Evolutionary conservation across 1,139 yeast species (phyloP).

Genomic region (Lodderomyces orthopsilosis): DNA sequence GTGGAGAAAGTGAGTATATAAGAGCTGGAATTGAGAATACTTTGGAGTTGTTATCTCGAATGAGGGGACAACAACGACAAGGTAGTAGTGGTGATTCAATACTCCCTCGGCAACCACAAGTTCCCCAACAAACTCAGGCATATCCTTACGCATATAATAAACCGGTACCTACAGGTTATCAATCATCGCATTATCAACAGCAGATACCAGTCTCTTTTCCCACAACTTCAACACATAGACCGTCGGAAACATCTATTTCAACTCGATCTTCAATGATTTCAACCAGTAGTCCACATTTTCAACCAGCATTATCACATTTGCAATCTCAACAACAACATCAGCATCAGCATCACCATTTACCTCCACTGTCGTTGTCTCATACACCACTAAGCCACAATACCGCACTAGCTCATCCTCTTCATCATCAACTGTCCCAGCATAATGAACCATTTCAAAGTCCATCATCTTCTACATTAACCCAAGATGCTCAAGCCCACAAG

Average conservation of each 20-base stretch:
- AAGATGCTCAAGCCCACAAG: slow-evolving; percentile 2
- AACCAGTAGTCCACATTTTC: background rate
- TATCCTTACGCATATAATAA: background rate
- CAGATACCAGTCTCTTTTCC: too few species aligned
- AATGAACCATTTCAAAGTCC: background rate
- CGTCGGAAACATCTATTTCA: background rate
- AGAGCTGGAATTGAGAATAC: slow-evolving; percentile 19
- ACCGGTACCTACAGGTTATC: background rate
- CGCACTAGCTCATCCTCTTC: background rate
- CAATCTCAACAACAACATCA: slow-evolving; percentile 6
- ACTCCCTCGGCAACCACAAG: background rate
- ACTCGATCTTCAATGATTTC: background rate
- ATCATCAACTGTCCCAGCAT: background rate
- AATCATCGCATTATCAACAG: background rate
- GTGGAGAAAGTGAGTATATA: slow-evolving; percentile 15
- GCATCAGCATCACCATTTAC: background rate
- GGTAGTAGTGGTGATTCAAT: background rate
- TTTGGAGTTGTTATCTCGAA: slow-evolving; percentile 17
- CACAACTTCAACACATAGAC: background rate
- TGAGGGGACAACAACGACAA: slow-evolving; percentile 13
- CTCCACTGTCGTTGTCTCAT: background rate
- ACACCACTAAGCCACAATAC: background rate
- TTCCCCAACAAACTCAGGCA: background rate
- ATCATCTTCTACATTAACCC: background rate
- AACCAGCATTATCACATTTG: background rate